These are phyloP conservation scores for Withania somnifera DNA, from an alignment of 305 asterid genomes.

Conservation along the genomic window DNA sequence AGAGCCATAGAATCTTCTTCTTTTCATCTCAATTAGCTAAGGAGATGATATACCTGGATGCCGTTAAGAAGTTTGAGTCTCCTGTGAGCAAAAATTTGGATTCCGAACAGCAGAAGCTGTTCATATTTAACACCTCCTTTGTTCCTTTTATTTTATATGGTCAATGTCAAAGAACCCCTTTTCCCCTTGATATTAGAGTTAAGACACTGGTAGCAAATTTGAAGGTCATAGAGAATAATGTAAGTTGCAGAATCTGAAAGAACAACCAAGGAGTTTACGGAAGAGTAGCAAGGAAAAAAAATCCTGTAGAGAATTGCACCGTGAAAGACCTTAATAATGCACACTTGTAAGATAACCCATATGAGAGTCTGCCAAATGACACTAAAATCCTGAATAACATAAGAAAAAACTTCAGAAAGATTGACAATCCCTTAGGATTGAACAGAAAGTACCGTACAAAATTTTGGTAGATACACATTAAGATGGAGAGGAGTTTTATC, in stretches of 20 bases:
- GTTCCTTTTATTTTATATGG: neutral
- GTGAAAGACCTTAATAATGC: neutral
- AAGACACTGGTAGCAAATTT: neutral
- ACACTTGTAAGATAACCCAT: neutral
- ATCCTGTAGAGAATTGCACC: neutral
- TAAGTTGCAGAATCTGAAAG: neutral
- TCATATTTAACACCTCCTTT: conserved; percentile 31
- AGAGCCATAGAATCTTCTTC: conserved; percentile 14
- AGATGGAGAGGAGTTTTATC: neutral
- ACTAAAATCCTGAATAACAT: neutral
- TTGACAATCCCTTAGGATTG: neutral
- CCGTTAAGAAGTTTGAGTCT: conserved; percentile 44
- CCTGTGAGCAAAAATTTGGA: conserved; percentile 22
- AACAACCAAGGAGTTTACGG: neutral
- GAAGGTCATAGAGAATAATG: neutral
- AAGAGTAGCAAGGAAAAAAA: neutral
- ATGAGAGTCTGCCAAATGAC: neutral
- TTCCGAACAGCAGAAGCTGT: conserved; percentile 48
- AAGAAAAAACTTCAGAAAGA: neutral
- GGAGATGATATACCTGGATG: conserved; percentile 45
- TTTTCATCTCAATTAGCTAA: conserved; percentile 16
- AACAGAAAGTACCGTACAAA: neutral
- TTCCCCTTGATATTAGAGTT: neutral
- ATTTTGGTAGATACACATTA: neutral
- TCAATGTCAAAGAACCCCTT: neutral